Conservation (phyloP, 2,329 filamentous ascomycete species). For the Pyrenochaeta sp. region DNA sequence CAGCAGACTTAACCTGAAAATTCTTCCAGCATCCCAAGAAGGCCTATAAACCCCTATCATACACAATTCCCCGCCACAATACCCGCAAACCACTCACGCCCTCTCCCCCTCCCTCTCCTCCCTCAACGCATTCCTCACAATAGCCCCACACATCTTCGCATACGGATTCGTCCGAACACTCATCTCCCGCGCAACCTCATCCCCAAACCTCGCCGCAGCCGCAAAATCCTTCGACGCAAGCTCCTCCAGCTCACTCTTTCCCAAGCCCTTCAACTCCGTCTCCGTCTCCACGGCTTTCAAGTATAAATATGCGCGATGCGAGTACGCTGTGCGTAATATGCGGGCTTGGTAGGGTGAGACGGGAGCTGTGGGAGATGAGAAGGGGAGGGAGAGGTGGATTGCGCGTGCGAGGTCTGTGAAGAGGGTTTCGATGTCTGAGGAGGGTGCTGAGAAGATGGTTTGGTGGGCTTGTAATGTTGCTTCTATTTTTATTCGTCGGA, state of each 20-base stretch:
- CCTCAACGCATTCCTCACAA: slow-evolving; percentile 67
- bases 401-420: slow-evolving; percentile 55
- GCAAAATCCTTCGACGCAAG: slow-evolving; percentile 65
- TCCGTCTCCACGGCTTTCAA: slow-evolving; percentile 51
- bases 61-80: not conserved
- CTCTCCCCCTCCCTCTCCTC: slow-evolving; percentile 55
- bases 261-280: slow-evolving; percentile 43
- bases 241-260: slow-evolving; percentile 59
- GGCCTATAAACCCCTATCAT: too few species aligned
- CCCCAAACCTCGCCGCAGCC: slow-evolving; percentile 64
- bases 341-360: slow-evolving; percentile 72
- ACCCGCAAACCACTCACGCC: not conserved
- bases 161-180: slow-evolving; percentile 69
- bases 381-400: slow-evolving; percentile 62
- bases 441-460: slow-evolving; percentile 24
- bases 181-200: slow-evolving; percentile 64
- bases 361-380: slow-evolving; percentile 51
- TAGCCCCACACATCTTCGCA: slow-evolving; percentile 68
- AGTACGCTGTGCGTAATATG: slow-evolving; percentile 74
- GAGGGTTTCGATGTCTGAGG: slow-evolving; percentile 22
- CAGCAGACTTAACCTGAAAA: too few species aligned
- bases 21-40: too few species aligned
- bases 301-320: slow-evolving; percentile 67
- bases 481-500: slow-evolving; percentile 65
- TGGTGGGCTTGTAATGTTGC: slow-evolving; percentile 11